phyloP scores from a whole-genome alignment of 2,329 filamentous ascomycete species.

The Dothideomycetidae sp. region DNA sequence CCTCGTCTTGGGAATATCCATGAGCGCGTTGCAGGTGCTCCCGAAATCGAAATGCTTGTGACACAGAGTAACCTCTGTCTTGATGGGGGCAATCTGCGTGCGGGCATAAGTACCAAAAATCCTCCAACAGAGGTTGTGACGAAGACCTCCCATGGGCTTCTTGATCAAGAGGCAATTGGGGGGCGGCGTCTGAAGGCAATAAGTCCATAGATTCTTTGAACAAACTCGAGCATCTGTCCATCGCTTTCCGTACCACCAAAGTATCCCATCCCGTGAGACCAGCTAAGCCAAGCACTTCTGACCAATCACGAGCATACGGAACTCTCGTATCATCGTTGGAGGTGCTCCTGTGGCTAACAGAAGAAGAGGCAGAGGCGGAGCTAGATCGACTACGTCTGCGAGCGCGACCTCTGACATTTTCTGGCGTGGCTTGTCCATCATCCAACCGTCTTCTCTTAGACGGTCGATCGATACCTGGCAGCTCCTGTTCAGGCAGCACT shows the following conservation, averaged over 20 bases:
- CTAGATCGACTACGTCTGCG: too few relatives aligned
- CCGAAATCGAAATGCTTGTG: slow-evolving; percentile 18
- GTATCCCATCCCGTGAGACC: slow-evolving; percentile 56
- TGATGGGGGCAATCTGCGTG: slow-evolving; percentile 17
- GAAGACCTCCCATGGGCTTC: not conserved
- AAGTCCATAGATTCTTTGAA: slow-evolving; percentile 61
- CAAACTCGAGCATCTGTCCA: slow-evolving; percentile 58
- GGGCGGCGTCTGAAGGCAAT: slow-evolving; percentile 41
- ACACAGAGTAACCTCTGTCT: slow-evolving; percentile 13
- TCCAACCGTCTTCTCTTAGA: not conserved
- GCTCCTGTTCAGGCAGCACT: not conserved
- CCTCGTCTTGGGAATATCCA: slow-evolving; percentile 13
- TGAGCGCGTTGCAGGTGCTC: slow-evolving; percentile 22
- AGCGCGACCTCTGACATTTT: not conserved
- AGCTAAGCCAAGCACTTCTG: slow-evolving; percentile 67
- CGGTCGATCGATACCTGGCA: not conserved
- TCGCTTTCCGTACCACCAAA: slow-evolving; percentile 51
- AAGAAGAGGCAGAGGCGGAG: not conserved
- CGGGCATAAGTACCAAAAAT: slow-evolving; percentile 17
- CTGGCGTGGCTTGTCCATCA: not conserved
- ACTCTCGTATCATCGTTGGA: slow-evolving; percentile 2
- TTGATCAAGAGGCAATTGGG: slow-evolving; percentile 22
- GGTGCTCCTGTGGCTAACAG: not conserved
- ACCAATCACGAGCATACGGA: slow-evolving; percentile 58
- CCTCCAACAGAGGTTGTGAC: not conserved